phyloP scores from a whole-genome alignment of 495 filamentous ascomycete species.

The Tuber calosporum region DNA sequence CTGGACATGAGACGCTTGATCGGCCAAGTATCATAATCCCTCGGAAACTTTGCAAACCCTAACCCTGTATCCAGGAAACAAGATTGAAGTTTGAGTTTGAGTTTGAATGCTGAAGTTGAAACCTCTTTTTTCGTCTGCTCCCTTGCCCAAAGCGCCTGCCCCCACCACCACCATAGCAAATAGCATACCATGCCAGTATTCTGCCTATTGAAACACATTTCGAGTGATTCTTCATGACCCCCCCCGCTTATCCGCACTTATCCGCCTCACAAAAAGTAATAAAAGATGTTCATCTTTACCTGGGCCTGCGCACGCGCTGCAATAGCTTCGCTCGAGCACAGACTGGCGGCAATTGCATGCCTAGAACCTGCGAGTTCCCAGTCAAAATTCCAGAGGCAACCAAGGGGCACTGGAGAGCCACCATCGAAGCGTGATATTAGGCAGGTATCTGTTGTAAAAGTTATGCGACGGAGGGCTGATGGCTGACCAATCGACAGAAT shows the following conservation, averaged over 20 bases:
- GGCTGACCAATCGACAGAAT: conserved; percentile 5
- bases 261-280: not conserved
- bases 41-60: not conserved
- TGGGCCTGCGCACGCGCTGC: not conserved
- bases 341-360: too few relatives aligned
- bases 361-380: not conserved
- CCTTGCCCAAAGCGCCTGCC: not conserved
- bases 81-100: too few relatives aligned
- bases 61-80: not conserved
- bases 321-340: too few relatives aligned
- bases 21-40: conserved; percentile 1
- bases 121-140: not conserved
- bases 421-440: not conserved
- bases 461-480: not conserved
- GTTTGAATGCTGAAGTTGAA: not conserved
- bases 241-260: not conserved
- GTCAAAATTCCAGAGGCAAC: not conserved
- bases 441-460: not conserved
- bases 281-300: not conserved
- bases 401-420: not conserved
- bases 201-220: not conserved
- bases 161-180: not conserved
- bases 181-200: not conserved
- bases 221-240: not conserved
- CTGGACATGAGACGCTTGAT: not conserved